Base-by-base conservation (phyloP, 192 early-diverging fungal genomes). In the Mortierella hygrophila region DNA sequence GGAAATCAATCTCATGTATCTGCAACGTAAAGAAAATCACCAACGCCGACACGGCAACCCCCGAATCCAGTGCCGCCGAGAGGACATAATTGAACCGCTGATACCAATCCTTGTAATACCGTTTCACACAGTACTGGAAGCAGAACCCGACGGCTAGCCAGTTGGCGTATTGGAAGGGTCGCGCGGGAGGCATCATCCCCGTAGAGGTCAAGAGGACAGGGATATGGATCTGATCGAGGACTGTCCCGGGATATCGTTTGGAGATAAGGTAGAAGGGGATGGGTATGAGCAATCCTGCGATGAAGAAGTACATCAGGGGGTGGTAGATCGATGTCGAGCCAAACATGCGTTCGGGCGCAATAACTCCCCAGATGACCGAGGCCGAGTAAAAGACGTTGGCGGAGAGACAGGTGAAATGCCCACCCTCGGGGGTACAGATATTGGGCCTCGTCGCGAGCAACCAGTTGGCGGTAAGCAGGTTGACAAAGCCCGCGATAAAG, bases 21-120 rank as follows among this genome's bases (percentile, higher is more conserved):
- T 89, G 89, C 2, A 89, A 77, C 18, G 86, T 83, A 37, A 90
- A 83, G 54, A 90, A 90, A 21, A 93, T 74, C 42, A 90, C 68
- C 76, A 91, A 82, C 1, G 82, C 89, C 55, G 90, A 83, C 18
- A 90, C 70, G 1, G 90, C 88, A 11, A 91, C 82, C 15, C 93
- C 94, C 16, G 89, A 88, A 81, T 95, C 95, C 47, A 94, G 68
- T 9, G 93, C 94, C 16, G 94, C 94, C 8, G 90, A 92, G 8
- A 94, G 57, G 29, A 96, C 88, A 83, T 95, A 96, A 80, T 95
- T 95, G 88, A 94, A 94, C 44, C 90, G 90, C 13, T 82, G 75
- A 78, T 90, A 94, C 93, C 93, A 93, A 1, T 74, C 65, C 20
- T 81, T 71, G 52, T 78, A 69, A 71, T 92, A 89, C 73, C 88